Conservation (phyloP, 129 eudicot genomes). For the Artemisia argyi region DNA sequence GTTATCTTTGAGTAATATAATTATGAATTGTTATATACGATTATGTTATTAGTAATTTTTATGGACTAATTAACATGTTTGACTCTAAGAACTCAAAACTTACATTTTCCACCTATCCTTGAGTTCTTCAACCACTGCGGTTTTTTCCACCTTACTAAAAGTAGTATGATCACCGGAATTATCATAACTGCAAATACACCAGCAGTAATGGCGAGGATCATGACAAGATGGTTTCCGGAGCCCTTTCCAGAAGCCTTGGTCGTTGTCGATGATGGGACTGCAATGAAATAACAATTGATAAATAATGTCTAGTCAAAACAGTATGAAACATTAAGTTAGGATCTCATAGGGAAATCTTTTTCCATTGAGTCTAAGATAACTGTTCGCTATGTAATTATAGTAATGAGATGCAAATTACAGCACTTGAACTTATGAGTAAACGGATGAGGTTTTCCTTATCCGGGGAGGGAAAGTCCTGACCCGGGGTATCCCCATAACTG, state of each 20-base stretch:
- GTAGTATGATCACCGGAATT: conserved; percentile 25
- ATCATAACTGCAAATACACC: conserved; percentile 34
- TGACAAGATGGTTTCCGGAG: conserved; percentile 32
- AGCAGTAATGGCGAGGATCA: conserved; percentile 31
- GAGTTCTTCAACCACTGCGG: not conserved
- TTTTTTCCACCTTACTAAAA: conserved; percentile 37
- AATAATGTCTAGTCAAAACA: too few relatives aligned
- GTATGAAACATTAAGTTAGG: not conserved
- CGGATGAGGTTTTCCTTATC: too few relatives aligned
- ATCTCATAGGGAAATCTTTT: not conserved
- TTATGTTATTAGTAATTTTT: too few relatives aligned
- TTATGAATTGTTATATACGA: too few relatives aligned
- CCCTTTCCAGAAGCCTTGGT: conserved; percentile 24
- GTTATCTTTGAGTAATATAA: too few relatives aligned
- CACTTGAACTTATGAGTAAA: too few relatives aligned
- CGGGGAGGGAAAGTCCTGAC: too few relatives aligned
- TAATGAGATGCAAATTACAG: too few relatives aligned
- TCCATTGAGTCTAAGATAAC: not conserved
- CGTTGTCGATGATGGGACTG: conserved; percentile 38
- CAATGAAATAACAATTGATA: not conserved
- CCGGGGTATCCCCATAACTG: too few relatives aligned
- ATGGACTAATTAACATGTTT: not conserved
- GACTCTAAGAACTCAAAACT: conserved; percentile 2
- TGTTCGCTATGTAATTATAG: too few relatives aligned
- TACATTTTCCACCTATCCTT: conserved; percentile 32